These are phyloP conservation scores for Zygnema circumcarinatum DNA, from an alignment of 139 green algal genomes.

Conservation along the genomic window DNA sequence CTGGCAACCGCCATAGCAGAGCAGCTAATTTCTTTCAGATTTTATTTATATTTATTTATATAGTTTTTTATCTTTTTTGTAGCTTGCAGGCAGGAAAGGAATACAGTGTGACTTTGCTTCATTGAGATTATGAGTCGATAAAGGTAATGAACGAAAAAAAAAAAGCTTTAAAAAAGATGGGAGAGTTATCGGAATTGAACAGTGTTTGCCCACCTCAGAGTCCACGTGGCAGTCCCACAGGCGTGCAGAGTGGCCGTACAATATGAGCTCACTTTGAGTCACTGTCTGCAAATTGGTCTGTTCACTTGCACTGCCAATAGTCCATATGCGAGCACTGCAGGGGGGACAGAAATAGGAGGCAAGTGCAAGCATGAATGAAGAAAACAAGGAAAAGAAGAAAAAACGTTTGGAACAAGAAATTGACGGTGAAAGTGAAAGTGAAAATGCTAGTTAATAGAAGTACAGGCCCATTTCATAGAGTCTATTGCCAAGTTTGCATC, in stretches of 20 bases:
- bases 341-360: too few species aligned
- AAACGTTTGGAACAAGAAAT: too few species aligned
- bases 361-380: too few species aligned
- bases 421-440: too few species aligned
- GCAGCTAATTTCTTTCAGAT: neutral
- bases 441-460: too few species aligned
- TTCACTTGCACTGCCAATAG: neutral
- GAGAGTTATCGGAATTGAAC: too few species aligned
- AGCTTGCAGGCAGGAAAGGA: neutral
- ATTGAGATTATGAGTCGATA: too few species aligned
- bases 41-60: neutral
- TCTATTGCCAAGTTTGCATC: too few species aligned
- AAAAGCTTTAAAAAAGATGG: too few species aligned
- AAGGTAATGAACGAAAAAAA: too few species aligned
- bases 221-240: slow-evolving; percentile 36
- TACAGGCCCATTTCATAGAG: too few species aligned
- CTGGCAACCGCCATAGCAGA: slow-evolving; percentile 40
- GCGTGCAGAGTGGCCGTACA: slow-evolving; percentile 42
- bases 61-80: neutral
- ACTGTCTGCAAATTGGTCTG: neutral
- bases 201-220: slow-evolving; percentile 15
- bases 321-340: slow-evolving; percentile 44
- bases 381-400: too few species aligned
- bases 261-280: neutral
- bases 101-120: neutral